Evolutionary conservation across 176 grass and related monocot species (phyloP).

Genomic region (Panicum miliaceum): DNA sequence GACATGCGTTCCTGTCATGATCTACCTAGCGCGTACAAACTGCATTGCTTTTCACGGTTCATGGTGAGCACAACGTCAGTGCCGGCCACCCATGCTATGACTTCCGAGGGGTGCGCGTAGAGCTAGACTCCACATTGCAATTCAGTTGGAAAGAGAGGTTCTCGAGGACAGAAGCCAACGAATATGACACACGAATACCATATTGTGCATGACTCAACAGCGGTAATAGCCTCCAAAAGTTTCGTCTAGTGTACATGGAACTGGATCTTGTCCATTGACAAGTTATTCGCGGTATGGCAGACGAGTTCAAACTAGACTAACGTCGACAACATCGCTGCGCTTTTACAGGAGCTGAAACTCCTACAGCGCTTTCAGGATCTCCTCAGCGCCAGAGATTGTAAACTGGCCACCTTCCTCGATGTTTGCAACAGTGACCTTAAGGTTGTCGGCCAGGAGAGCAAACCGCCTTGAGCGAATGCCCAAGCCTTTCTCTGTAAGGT

Average conservation of each 20-base stretch:
- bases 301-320: conserved; percentile 22
- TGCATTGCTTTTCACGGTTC: conserved; percentile 17
- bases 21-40: not conserved
- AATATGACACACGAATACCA: not conserved
- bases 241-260: not conserved
- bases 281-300: conserved; percentile 38
- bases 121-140: too few relatives aligned
- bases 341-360: conserved; percentile 19
- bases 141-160: too few relatives aligned
- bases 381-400: conserved; percentile 93
- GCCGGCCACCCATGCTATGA: too few relatives aligned
- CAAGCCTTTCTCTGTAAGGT: conserved; percentile 84
- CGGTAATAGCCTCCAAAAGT: not conserved
- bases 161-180: too few relatives aligned
- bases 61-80: not conserved
- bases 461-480: conserved; percentile 79
- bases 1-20: not conserved
- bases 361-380: conserved; percentile 89
- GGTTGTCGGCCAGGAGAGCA: conserved; percentile 77
- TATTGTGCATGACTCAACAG: not conserved
- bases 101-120: too few relatives aligned
- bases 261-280: conserved; percentile 21
- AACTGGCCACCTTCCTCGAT: conserved; percentile 92
- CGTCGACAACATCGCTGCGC: not conserved
- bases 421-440: conserved; percentile 79